These are phyloP conservation scores for Kalaharituber pfeilii DNA, from an alignment of 2,329 filamentous ascomycete species.

Conservation along the genomic window DNA sequence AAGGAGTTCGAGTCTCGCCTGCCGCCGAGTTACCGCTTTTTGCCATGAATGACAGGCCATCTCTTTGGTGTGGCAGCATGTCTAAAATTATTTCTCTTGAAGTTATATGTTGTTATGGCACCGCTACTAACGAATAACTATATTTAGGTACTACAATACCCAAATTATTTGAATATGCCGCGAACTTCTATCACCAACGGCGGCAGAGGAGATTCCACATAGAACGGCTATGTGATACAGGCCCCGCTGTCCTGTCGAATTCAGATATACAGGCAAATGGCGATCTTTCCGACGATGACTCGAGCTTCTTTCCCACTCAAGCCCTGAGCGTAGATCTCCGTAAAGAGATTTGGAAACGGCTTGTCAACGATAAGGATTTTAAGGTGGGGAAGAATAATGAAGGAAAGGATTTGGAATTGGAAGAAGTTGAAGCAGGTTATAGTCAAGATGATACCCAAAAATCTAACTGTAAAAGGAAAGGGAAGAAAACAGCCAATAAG, in stretches of 20 bases:
- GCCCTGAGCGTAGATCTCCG: neutral
- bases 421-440: slow-evolving; percentile 16
- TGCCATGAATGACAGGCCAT: neutral
- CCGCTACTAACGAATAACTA: slow-evolving; percentile 3
- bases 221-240: slow-evolving; percentile 5
- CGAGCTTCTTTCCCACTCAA: neutral
- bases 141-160: slow-evolving; percentile 15
- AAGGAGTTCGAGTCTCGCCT: slow-evolving; percentile 14
- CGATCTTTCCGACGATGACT: slow-evolving; percentile 4
- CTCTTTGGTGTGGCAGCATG: neutral
- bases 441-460: neutral
- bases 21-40: slow-evolving; percentile 9
- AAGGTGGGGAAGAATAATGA: slow-evolving; percentile 15
- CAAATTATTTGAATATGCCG: slow-evolving; percentile 16
- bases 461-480: too few species aligned
- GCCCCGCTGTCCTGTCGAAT: slow-evolving; percentile 5
- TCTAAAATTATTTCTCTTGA: neutral
- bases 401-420: slow-evolving; percentile 14
- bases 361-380: slow-evolving; percentile 17
- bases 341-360: slow-evolving; percentile 15
- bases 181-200: slow-evolving; percentile 16
- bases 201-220: slow-evolving; percentile 11
- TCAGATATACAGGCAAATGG: neutral
- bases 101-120: neutral
- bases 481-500: neutral